Base-by-base conservation (phyloP, 495 filamentous ascomycete species). In the Podospora appendiculata region DNA sequence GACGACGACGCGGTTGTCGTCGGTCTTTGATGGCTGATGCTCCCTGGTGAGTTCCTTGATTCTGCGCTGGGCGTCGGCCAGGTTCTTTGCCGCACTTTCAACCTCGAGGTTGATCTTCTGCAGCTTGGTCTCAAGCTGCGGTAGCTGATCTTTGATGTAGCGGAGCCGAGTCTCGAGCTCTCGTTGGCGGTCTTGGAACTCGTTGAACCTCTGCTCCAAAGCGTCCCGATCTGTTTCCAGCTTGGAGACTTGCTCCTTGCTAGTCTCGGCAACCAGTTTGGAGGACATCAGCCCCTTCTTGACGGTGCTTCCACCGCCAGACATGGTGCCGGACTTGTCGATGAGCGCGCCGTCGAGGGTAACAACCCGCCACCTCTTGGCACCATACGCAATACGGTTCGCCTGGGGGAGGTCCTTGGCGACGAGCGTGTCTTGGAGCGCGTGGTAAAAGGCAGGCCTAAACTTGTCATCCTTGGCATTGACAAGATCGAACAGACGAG, bases 291-390 rank as follows among this genome's bases (percentile, higher is more conserved):
- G 81, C 3, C 94, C 94, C 54, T 83, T 87, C 51, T 91, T 89
- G 38, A 90, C 86, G 36, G 85, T 88, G 36, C 78, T 90, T 41
- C 93, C 93, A 75, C 93, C 93, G 72, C 93, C 93, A 56, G 87
- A 94, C 94, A 98, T 96, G 8, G 93, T 97, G 72, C 93, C 93
- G 2, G 90, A 95, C 58, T 89, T 91, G 68, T 98, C 93, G 52
- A 98, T 96, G 45, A 98, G 79, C 61, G 96, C 90, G 16, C 93
- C 93, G 59, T 92, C 87, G 32, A 96, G 80, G 0, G 94, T 97
- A 19, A 98, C 93, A 3, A 98, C 94, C 58, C 93, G 82, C 92
- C 93, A 97, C 57, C 94, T 76, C 63, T 79, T 85, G 40, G 86
- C 87, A 44, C 93, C 93, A 59, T 96, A 97, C 18, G 93, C 94